Base-by-base conservation (phyloP, 768 basidiomycete genomes). In the Phylloporus scabripes region DNA sequence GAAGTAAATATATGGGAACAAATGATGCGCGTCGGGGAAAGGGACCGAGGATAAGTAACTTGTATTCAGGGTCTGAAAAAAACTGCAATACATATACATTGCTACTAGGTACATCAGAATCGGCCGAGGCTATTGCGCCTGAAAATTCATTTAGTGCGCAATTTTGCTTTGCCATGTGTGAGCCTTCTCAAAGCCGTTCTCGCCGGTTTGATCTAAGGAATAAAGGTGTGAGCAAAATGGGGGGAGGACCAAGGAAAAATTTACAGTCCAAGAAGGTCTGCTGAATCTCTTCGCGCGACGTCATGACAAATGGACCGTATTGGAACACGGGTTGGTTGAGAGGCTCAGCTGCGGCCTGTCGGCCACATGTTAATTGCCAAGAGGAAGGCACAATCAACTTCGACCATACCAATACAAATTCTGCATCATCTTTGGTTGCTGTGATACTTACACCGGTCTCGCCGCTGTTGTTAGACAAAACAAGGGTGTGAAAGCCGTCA, bases 101-200 rank as follows among this genome's bases (percentile, higher is more conserved):
- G 23, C 37, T 15, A 37, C 7, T 7, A 17, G 14, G 26, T 24
- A 21, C 21, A 41, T 8, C 7, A 48, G 34, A 24, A 28, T 28
- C 26, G 29, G 24, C 42, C 12, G n/a, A 20, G 2, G 21, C 38
- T n/a, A 23, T 42, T 36, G 14, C 42, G 28, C 23, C 26, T 40
- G 9, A 18, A 10, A 17, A 21, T 28, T 34, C 12, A 8, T 21
- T 58, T 48, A 58, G 31, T 65, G 54, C 4, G 79, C 92, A 58
- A 93, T 92, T 62, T 83, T 74, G 59, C 87, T 91, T 70, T 83
- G 79, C 95, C 94, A 98, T 14, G 74, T 82, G 54, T 82, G 83
- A 7, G 84, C 93, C 55, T 82, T 83, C 69, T 97, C 95, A 65
- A 97, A 97, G 4, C 95, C 95, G 61, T 97, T 96, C 56, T 60